phyloP scores from a whole-genome alignment of 164 flowering plant species.

The Aristolochia californica region DNA sequence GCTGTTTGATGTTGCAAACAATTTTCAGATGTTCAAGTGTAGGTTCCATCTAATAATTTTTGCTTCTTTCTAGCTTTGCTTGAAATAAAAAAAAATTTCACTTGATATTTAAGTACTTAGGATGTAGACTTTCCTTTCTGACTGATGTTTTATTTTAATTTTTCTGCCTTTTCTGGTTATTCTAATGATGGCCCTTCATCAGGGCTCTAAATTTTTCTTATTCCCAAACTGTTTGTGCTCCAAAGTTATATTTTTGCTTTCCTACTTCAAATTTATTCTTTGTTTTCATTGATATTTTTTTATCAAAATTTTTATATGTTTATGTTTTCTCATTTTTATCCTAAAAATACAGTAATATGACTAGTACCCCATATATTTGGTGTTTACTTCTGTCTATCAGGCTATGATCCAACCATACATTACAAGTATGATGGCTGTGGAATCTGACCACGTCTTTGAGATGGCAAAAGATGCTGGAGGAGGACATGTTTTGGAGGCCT shows the following conservation, averaged over 20 bases:
- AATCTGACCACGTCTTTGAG: constrained; percentile 50
- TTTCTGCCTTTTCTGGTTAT: too few relatives aligned
- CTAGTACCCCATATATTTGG: neutral
- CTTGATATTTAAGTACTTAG: too few relatives aligned
- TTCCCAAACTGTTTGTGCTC: neutral
- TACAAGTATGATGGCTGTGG: constrained; percentile 58
- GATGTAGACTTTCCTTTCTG: too few relatives aligned
- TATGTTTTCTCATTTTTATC: neutral
- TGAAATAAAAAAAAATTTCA: too few relatives aligned
- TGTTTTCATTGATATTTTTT: neutral
- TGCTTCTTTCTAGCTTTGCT: too few relatives aligned
- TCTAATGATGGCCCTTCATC: too few relatives aligned
- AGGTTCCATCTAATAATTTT: constrained; percentile 17
- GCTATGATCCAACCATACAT: constrained; percentile 50
- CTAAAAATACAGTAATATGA: too few relatives aligned
- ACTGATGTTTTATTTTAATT: too few relatives aligned
- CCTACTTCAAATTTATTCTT: neutral
- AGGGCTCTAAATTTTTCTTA: neutral
- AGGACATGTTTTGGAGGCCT: constrained; percentile 75
- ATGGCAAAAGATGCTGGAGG: constrained; percentile 66
- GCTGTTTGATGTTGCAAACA: constrained; percentile 78
- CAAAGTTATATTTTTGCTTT: too few relatives aligned
- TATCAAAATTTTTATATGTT: neutral
- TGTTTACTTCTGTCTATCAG: constrained; percentile 21
- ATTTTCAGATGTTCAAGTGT: constrained; percentile 60